Base-by-base conservation (phyloP, 768 basidiomycete species). In the Lactarius tabidus region DNA sequence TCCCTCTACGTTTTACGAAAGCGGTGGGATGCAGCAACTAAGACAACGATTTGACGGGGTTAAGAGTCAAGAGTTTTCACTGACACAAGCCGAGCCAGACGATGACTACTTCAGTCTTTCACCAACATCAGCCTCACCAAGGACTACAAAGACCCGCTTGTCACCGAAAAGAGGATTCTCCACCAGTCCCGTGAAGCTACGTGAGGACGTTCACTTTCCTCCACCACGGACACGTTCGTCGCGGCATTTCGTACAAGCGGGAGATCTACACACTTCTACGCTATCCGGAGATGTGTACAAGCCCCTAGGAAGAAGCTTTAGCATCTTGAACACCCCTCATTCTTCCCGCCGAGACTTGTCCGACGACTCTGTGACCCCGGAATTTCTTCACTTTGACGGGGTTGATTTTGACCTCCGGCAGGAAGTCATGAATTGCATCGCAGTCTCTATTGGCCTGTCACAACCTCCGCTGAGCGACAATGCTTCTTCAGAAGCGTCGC, bases 391-490 rank as follows among this genome's bases (percentile, higher is more conserved):
- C 66, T 74, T 79, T 60, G 75, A 80, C 36, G 78, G 77, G 9
- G 89, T 88, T 29, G 93, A 95, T 26, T 95, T 98, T 70, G 93
- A 98, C 74, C 84, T 98, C n/a, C 85, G 93, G 39, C 93, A 95
- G 70, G 95, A 93, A 70, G 95, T 99, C 36, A 95, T 98, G 93
- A 90, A 91, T 1, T 96, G 93, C 74, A 95, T 99, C 66, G 95
- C 96, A 1, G 95, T 96, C 74, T 96, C 94, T 2, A 98, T 99
- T 64, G 97, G 97, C 4, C 81, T 99, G 15, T 78, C 93, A 28
- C 95, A 97, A 68, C 91, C 95, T 4, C 87, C 93, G 3, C 75
- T 91, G 23, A 90, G 87, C 62, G 86, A 83, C 48, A 80, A 78
- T 54, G 86, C 85, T 41, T 90, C 88, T 2, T 75, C 82, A 2